phyloP scores from a whole-genome alignment of 2,329 filamentous ascomycete species.

The Diaporthe citrichinensis region DNA sequence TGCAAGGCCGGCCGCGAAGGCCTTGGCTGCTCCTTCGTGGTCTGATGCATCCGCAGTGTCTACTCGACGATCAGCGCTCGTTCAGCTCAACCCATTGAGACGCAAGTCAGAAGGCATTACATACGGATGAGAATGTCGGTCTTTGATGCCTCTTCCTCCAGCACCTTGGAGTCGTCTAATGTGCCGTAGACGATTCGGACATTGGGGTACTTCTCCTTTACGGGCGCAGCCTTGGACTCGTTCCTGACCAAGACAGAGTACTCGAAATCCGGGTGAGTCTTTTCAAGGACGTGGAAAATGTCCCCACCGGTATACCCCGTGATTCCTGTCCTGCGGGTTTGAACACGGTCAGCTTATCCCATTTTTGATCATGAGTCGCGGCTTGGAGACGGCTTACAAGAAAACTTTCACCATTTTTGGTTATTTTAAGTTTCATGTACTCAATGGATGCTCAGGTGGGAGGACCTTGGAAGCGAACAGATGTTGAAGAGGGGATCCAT shows the following conservation, averaged over 20 bases:
- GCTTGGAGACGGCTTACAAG: background rate
- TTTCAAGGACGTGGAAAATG: conserved; percentile 57
- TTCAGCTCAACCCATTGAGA: background rate
- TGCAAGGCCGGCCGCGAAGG: conserved; percentile 62
- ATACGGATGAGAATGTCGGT: conserved; percentile 66
- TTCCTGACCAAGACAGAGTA: conserved; percentile 63
- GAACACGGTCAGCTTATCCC: conserved; percentile 5
- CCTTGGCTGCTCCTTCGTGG: conserved; percentile 55
- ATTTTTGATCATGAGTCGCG: background rate
- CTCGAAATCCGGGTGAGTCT: conserved; percentile 59
- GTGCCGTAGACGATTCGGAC: conserved; percentile 64
- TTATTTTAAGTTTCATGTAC: background rate
- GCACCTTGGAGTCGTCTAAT: conserved; percentile 60
- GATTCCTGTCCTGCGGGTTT: conserved; percentile 41
- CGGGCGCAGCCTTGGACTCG: conserved; percentile 59
- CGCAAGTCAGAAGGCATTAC: conserved; percentile 42
- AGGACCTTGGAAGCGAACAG: rapidly evolving
- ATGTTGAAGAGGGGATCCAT: background rate
- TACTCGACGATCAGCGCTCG: conserved; percentile 43
- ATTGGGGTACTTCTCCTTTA: conserved; percentile 62
- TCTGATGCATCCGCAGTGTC: conserved; percentile 66
- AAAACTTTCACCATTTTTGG: conserved; percentile 27
- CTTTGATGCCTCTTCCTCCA: conserved; percentile 65
- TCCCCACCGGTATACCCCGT: conserved; percentile 68
- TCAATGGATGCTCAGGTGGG: background rate